Base-by-base conservation (phyloP, 148 eudicot species). In the Heliamphora exappendiculata region DNA sequence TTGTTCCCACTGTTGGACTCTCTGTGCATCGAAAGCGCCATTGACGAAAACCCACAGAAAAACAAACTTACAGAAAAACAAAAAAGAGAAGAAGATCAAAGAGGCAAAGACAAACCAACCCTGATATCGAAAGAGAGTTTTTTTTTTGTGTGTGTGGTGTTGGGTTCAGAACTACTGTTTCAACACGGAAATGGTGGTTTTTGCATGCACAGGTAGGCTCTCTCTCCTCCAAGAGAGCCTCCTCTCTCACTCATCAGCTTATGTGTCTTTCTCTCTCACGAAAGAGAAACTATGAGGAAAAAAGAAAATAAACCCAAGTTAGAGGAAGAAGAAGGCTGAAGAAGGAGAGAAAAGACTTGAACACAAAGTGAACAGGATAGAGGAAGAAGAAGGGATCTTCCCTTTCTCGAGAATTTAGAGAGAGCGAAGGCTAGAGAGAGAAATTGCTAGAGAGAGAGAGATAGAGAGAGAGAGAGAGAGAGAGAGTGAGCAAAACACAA, bases 201-300 rank as follows among this genome's bases (percentile, higher is more conserved):
- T 41, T 37, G 83, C 64, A 50, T 78, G 63, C 0, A 65, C 73
- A 72, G 78, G 80, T 39, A 81, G 83, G 80, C 87, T 82, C 87
- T 85, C 87, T 84, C 85, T 82, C 57, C 64, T 51, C 76, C 76
- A 47, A 82, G 87, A 85, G 87, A 85, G 87, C 85, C 87, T 76
- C 78, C 85, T 82, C 81, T 73, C 76, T 82, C 78, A 79, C 76
- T 79, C 87, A 84, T 84, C 78, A 81, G 78, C 36, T 59, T 59
- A 5, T 26, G 66, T 39, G 12, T 24, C 28, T 51, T 34, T 63
- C n/a, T 63, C 54, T 26, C 50, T 34, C 63, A 50, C 71, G 33
- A 12, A 36, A 57, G 50, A 29, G 36, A 24, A 16, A 62, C 14
- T 59, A 34, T 26, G 14, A 1, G 26, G 10, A 26, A 12, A n/a